Evolutionary conservation across 768 basidiomycete genomes (phyloP), one percentile per base, ranked within the genome.

Genomic region (Termitomyces sp.): DNA sequence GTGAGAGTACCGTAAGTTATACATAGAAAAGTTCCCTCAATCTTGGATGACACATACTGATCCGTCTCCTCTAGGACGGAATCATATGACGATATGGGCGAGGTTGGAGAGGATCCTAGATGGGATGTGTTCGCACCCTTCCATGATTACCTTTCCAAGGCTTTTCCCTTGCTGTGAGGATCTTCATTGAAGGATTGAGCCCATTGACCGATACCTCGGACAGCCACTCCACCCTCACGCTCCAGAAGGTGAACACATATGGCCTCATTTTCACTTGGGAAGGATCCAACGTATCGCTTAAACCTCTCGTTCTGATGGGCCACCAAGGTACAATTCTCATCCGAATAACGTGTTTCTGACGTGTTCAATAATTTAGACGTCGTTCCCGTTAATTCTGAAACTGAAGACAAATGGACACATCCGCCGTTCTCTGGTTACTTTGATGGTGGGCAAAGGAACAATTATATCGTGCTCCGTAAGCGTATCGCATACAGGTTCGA

Each of bases 171-270:
- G 12, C 74, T 85, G 67, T 82, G 79, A 77, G 89, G 52, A 47
- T 49, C 9, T 44, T 22, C 28, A 1, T 24, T 48, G 5, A 26
- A 47, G 12, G 2, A 33, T 20, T 31, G 29, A 41, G 37, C 45
- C 45, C 2, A 20, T 28, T 31, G 3, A 22, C 28, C 24, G 34
- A 29, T n/a, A 13, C 26, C 45, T 28, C 46, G 18, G 45, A 2
- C 36, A 90, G 87, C 12, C 84, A 89, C 68, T 49, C 74, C n/a
- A 78, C 69, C 9, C 75, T 92, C 45, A 65, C 76, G 31, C 75
- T 88, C 58, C 85, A 84, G 9, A 85, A 83, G 62, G 82, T 94
- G 64, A 91, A 92, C 68, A 88, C 83, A 0, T 89, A 88, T 62
- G 90, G 82, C 0, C 75, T 92, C n/a, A 69, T 90, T 8, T 89